phyloP scores from a whole-genome alignment of 371 early-diverging fungal species.

The Coemansia sp. region DNA sequence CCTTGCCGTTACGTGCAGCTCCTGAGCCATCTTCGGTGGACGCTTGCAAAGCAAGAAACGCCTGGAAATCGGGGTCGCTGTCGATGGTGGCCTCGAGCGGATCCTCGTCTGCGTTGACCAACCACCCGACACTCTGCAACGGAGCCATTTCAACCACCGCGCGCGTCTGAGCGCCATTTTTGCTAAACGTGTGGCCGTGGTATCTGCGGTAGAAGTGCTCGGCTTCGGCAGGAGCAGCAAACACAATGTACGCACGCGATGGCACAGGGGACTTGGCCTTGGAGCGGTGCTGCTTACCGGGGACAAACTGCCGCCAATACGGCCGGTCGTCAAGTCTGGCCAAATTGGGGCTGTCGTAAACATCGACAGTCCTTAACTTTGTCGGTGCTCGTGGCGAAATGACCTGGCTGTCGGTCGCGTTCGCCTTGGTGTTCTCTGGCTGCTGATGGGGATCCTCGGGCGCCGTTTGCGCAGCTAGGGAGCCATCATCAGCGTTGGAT shows the following conservation, averaged over 20 bases:
- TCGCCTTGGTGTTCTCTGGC: not conserved
- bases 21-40: not conserved
- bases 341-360: conserved; percentile 32
- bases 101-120: not conserved
- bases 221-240: conserved; percentile 40
- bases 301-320: conserved; percentile 38
- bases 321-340: conserved; percentile 24
- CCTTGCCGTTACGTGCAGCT: not conserved
- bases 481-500: not conserved
- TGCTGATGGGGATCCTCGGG: too few relatives aligned
- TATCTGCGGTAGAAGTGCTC: conserved; percentile 39
- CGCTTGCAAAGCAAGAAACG: conserved; percentile 16
- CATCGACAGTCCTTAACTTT: not conserved
- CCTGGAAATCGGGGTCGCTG: conserved; percentile 28
- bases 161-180: conserved; percentile 17
- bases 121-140: conserved; percentile 33
- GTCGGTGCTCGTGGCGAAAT: conserved; percentile 16
- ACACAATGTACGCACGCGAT: conserved; percentile 50
- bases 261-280: conserved; percentile 38
- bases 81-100: conserved; percentile 34
- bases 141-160: conserved; percentile 45
- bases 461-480: not conserved
- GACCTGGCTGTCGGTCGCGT: not conserved
- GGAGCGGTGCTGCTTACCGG: conserved; percentile 39
- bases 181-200: conserved; percentile 49